Base-by-base conservation (phyloP, 2,329 filamentous ascomycete genomes). In the Ceratocystis smalleyi region DNA sequence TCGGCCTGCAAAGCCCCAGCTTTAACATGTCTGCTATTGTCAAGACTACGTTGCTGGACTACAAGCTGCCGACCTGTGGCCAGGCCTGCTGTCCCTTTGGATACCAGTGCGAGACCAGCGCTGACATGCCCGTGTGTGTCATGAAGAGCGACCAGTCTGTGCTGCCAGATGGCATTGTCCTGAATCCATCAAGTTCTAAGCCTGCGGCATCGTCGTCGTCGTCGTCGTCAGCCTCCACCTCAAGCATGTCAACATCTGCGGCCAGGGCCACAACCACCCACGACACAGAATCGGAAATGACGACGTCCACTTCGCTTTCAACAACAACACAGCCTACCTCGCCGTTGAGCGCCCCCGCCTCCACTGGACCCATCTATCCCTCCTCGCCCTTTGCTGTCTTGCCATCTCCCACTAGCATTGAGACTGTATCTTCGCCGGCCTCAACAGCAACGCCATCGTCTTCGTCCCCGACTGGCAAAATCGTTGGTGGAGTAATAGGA, bases 51-150 rank as follows among this genome's bases (percentile, higher is more conserved):
- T 79, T 83, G 7, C 80, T 87, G 35, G 76, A 77, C 19, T 77
- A 79, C 8, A 74, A 76, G 10, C 75, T 91, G 15, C 73, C 75
- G 1, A 77, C 74, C 22, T 91, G 88, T 69, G 84, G 80, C 15
- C 71, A 69, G 19, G 73, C 67, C 69, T 91, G 87, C 73, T 91
- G 88, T 71, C 87, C 88, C 0, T 85, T 85, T 72, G 88, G 88
- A 2, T 91, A 86, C 74, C 75, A 76, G 1, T 91, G 88, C 74
- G 74, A 74, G 19, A 62, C 66, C 6, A 45, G 49, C 45, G 59
- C 22, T 27, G 60, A 43, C 1, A 59, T 54, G 30, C 60, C 47
- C 51, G 72, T 73, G 61, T 90, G 87, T 69, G 71, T 76, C 10
- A 76, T 75, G 69, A 72, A 83, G 67, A 67, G 74, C 17, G 78